Evolutionary conservation across 805 yeast genomes (phyloP), one percentile per base, ranked within the genome.

Genomic region (Nakazawaea populi): DNA sequence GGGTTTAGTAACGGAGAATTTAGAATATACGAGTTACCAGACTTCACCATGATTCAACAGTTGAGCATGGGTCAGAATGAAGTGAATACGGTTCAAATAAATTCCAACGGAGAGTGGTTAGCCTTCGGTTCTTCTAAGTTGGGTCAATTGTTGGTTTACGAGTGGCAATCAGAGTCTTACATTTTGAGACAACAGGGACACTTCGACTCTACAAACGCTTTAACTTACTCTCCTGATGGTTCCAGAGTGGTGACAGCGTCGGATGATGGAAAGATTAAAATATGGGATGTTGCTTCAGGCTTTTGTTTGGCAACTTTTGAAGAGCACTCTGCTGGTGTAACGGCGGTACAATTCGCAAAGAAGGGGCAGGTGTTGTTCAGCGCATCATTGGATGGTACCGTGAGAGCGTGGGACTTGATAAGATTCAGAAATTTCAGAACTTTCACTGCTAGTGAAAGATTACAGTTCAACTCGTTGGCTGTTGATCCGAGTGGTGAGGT

Each of bases 81-180:
- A 3, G 86, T 94, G 29, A 89, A 87, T 62, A 83, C 90, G 2
- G 92, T 94, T 3, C 68, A 82, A 9, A 78, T 94, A 38, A 94
- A 92, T 65, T 68, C 74, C 2, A 73, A 91, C 6, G 99, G 99
- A 35, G 99, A 94, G 66, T 94, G 99, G 99, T 73, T 94, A 34
- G 96, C 97, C 0, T 88, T 94, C 66, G 99, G 99, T 4, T 90
- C 97, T 0, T 70, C 89, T 35, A 84, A 83, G 61, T 67, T 88
- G 31, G 99, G 99, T n/a, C 99, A 94, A 69, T 71, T 94, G 53
- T 70, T 94, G 52, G 99, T 94, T 0, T 94, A 96, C 74, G 99
- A 94, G 74, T 94, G 99, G 99, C 97, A 94, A 70, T 87, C 96
- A 4, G 99, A 94, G 66, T 88, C 97, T 0, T 94, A 92, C 63